Conservation (phyloP, 2,329 filamentous ascomycete genomes). For the Fusarium redolens region DNA sequence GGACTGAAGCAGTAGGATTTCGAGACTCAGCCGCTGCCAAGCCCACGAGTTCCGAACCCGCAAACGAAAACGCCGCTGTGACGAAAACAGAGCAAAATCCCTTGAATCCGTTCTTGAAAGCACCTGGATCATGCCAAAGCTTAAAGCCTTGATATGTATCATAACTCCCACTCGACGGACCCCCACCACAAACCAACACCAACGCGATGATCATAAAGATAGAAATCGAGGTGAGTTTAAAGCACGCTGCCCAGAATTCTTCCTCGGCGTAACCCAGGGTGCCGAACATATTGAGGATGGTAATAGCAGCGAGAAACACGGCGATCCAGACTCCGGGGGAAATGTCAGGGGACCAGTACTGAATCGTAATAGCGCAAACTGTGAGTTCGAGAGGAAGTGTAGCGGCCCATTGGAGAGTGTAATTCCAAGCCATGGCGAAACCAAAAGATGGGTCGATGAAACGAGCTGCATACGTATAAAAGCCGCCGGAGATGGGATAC, state of each 20-base stretch:
- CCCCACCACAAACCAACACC: slow-evolving; percentile 68
- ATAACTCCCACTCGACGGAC: slow-evolving; percentile 59
- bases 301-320: slow-evolving; percentile 61
- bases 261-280: slow-evolving; percentile 65
- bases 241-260: slow-evolving; percentile 65
- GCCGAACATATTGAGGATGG: slow-evolving; percentile 67
- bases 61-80: slow-evolving; percentile 75
- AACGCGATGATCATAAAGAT: slow-evolving; percentile 72
- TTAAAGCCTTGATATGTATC: slow-evolving; percentile 57
- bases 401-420: slow-evolving; percentile 58
- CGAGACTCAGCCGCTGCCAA: slow-evolving; percentile 75
- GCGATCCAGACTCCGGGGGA: slow-evolving; percentile 54
- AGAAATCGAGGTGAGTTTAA: slow-evolving; percentile 67
- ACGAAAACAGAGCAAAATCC: slow-evolving; percentile 77
- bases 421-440: slow-evolving; percentile 64
- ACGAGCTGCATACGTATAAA: slow-evolving; percentile 56
- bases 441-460: slow-evolving; percentile 67
- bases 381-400: slow-evolving; percentile 57
- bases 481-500: slow-evolving; percentile 71
- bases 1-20: slow-evolving; percentile 76
- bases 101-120: slow-evolving; percentile 77
- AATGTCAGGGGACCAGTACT: slow-evolving; percentile 54
- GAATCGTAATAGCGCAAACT: slow-evolving; percentile 57
- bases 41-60: slow-evolving; percentile 76
- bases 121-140: slow-evolving; percentile 52